phyloP scores from a whole-genome alignment of 2,329 filamentous ascomycete species.

The Scedosporium apiospermum region DNA sequence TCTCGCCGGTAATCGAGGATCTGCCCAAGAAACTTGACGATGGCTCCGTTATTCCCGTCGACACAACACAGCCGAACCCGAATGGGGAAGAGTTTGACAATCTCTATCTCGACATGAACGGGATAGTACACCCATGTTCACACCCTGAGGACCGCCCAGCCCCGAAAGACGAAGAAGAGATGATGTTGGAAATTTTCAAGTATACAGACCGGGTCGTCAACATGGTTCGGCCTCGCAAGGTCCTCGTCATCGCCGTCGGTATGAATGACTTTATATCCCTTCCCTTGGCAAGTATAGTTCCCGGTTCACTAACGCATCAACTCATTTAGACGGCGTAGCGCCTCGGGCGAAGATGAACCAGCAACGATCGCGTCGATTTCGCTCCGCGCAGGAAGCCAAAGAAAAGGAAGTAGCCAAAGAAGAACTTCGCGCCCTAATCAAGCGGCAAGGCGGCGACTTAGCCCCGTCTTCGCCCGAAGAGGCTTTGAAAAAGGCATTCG shows the following conservation, averaged over 20 bases:
- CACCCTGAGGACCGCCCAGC: conserved; percentile 90
- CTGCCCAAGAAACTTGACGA: conserved; percentile 68
- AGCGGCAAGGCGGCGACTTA: conserved; percentile 62
- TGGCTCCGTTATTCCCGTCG: conserved; percentile 74
- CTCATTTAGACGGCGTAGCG: conserved; percentile 71
- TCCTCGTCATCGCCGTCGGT: conserved; percentile 96
- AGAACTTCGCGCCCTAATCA: conserved; percentile 76
- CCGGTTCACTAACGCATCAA: conserved; percentile 50
- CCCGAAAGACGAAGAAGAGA: conserved; percentile 91
- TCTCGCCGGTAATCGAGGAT: conserved; percentile 84
- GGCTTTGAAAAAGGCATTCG: conserved; percentile 81
- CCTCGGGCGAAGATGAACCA: conserved; percentile 99
- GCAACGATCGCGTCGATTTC: conserved; percentile 90
- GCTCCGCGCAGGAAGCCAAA: conserved; percentile 85
- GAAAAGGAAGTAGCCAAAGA: conserved; percentile 90
- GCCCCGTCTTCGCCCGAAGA: conserved; percentile 32
- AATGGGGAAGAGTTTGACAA: conserved; percentile 99
- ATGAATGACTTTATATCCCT: conserved; percentile 16
- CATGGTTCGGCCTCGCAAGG: conserved; percentile 92
- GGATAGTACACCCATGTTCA: conserved; percentile 96
- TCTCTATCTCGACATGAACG: conserved; percentile 98
- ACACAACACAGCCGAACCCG: conserved; percentile 76
- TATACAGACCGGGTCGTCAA: conserved; percentile 99
- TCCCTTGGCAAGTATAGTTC: conserved; percentile 76
- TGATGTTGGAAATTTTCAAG: conserved; percentile 98